Conservation (phyloP, 306 rosid species). For the Trifolium subterraneum region DNA sequence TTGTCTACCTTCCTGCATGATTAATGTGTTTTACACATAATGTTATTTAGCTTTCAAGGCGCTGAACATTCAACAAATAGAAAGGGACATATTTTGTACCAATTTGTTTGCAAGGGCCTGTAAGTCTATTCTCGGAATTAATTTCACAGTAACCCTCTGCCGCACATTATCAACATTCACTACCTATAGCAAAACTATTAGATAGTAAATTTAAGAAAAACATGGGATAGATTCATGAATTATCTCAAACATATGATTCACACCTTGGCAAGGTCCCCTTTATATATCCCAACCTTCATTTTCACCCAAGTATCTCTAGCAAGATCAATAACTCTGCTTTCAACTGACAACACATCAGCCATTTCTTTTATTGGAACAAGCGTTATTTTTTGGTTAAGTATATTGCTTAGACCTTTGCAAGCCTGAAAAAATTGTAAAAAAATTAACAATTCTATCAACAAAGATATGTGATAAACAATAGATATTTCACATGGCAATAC, state of each 20-base stretch:
- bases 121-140: constrained; percentile 93
- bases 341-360: constrained; percentile 97
- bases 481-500: constrained; percentile 49
- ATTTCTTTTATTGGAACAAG: constrained; percentile 95
- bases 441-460: constrained; percentile 23
- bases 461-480: not conserved
- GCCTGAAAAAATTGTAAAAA: constrained; percentile 59
- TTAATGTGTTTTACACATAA: constrained; percentile 24
- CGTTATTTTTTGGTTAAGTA: constrained; percentile 67
- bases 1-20: constrained; percentile 93
- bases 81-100: constrained; percentile 52
- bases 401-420: constrained; percentile 87
- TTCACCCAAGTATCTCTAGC: constrained; percentile 97
- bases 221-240: constrained; percentile 2
- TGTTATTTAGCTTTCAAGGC: constrained; percentile 9
- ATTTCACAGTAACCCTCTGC: constrained; percentile 89
- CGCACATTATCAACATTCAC: constrained; percentile 93
- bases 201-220: constrained; percentile 33
- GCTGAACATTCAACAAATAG: constrained; percentile 13
- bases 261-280: constrained; percentile 96
- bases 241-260: constrained; percentile 16
- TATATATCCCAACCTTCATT: constrained; percentile 92
- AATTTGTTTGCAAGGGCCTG: constrained; percentile 94
- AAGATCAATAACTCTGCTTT: constrained; percentile 93
- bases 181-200: constrained; percentile 61